phyloP scores from a whole-genome alignment of 345 rosid species.

The Gossypium ekmanianum region DNA sequence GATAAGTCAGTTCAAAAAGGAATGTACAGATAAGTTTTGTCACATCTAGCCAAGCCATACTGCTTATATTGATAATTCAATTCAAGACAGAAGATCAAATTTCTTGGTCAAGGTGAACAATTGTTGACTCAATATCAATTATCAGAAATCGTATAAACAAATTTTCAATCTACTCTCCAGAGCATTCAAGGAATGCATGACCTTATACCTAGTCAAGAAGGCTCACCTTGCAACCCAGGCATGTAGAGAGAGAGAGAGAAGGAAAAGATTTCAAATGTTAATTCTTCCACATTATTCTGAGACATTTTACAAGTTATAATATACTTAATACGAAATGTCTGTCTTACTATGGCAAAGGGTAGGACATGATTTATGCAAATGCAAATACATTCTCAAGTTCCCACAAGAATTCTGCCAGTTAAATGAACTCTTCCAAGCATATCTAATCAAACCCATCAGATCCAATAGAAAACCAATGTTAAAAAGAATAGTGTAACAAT shows the following conservation, averaged over 20 bases:
- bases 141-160: background rate
- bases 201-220: background rate
- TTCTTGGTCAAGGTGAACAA: background rate
- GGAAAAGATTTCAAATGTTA: too few species aligned
- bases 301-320: too few species aligned
- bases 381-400: background rate
- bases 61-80: background rate
- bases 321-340: too few species aligned
- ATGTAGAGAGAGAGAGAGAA: background rate
- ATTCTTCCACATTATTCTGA: too few species aligned
- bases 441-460: constrained; percentile 4
- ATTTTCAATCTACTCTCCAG: background rate
- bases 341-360: too few species aligned
- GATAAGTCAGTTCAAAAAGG: background rate
- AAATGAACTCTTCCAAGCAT: background rate
- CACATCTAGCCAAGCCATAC: background rate
- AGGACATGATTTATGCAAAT: background rate
- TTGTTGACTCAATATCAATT: background rate
- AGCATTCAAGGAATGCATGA: background rate
- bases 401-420: background rate
- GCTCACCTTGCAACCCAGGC: background rate
- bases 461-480: background rate
- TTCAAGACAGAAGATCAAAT: background rate
- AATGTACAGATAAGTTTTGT: background rate
- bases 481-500: background rate